Conservation (phyloP, 345 rosid species). For the Heritiera littoralis region DNA sequence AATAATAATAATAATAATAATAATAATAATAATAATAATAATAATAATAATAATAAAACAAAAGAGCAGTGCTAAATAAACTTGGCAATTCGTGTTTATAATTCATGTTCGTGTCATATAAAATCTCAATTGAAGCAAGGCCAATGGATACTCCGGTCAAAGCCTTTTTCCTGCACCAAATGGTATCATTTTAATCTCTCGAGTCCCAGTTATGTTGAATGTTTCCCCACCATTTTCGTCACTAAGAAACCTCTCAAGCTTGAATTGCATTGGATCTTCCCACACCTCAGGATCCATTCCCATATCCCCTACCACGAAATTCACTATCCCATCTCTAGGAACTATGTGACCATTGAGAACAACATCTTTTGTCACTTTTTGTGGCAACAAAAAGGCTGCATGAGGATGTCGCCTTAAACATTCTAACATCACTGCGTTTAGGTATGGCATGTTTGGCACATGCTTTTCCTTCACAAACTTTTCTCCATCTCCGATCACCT, state of each 20-base stretch:
- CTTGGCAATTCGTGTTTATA: too few species aligned
- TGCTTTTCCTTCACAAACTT: not conserved
- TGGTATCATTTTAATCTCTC: constrained; percentile 46
- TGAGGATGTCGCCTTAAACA: not conserved
- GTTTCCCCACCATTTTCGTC: constrained; percentile 5
- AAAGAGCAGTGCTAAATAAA: too few species aligned
- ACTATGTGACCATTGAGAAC: constrained; percentile 32
- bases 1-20: too few species aligned
- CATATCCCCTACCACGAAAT: constrained; percentile 34
- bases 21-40: too few species aligned
- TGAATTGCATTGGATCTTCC: constrained; percentile 42
- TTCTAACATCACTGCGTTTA: too few species aligned
- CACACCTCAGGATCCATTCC: constrained; percentile 35
- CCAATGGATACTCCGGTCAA: constrained; percentile 33
- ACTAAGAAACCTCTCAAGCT: constrained; percentile 39
- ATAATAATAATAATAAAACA: too few species aligned
- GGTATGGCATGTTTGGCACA: not conserved
- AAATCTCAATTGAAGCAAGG: constrained; percentile 35
- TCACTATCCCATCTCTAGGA: constrained; percentile 29
- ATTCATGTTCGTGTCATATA: too few species aligned
- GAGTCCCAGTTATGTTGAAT: constrained; percentile 33
- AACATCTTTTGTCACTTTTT: constrained; percentile 20
- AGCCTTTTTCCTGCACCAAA: constrained; percentile 44
- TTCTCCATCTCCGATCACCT: not conserved
- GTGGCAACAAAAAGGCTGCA: not conserved